phyloP scores from a whole-genome alignment of 2,329 filamentous ascomycete genomes.

The Pseudonectria buxi region DNA sequence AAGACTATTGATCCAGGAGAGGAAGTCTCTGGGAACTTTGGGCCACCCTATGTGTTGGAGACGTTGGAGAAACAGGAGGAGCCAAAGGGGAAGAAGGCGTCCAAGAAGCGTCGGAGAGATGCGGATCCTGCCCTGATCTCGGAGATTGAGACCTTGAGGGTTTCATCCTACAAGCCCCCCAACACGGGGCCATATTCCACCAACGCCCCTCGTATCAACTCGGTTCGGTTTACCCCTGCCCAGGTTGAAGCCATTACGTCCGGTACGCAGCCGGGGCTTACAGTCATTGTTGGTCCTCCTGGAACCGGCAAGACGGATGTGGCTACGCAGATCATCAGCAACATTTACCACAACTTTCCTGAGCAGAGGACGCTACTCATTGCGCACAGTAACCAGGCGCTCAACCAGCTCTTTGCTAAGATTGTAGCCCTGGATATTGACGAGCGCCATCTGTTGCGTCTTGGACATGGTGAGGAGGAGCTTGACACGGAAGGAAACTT shows the following conservation, averaged over 20 bases:
- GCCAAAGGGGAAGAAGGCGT: slow-evolving; percentile 48
- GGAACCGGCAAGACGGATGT: slow-evolving; percentile 99
- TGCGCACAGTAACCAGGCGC: slow-evolving; percentile 93
- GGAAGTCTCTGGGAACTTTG: slow-evolving; percentile 65
- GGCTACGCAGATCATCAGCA: slow-evolving; percentile 96
- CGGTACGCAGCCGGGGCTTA: slow-evolving; percentile 88
- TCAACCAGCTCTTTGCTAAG: slow-evolving; percentile 97
- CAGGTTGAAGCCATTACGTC: slow-evolving; percentile 92
- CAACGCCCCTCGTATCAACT: slow-evolving; percentile 75
- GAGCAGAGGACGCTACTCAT: slow-evolving; percentile 85
- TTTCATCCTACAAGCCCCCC: slow-evolving; percentile 82
- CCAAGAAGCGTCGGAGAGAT: slow-evolving; percentile 84
- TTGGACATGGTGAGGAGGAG: slow-evolving; percentile 94
- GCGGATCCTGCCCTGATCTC: slow-evolving; percentile 58
- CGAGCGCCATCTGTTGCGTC: slow-evolving; percentile 80
- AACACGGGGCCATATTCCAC: slow-evolving; percentile 87
- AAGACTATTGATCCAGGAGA: slow-evolving; percentile 76
- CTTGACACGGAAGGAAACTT: slow-evolving; percentile 80
- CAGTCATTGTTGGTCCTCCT: slow-evolving; percentile 87
- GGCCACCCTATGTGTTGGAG: slow-evolving; percentile 81
- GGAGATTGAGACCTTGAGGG: slow-evolving; percentile 63
- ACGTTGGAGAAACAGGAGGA: slow-evolving; percentile 49
- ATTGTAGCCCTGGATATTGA: slow-evolving; percentile 96
- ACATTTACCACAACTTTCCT: slow-evolving; percentile 97
- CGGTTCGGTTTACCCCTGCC: slow-evolving; percentile 79